Evolutionary conservation across 2,329 filamentous ascomycete species (phyloP).

Genomic region (Zasmidium citrigriseum): DNA sequence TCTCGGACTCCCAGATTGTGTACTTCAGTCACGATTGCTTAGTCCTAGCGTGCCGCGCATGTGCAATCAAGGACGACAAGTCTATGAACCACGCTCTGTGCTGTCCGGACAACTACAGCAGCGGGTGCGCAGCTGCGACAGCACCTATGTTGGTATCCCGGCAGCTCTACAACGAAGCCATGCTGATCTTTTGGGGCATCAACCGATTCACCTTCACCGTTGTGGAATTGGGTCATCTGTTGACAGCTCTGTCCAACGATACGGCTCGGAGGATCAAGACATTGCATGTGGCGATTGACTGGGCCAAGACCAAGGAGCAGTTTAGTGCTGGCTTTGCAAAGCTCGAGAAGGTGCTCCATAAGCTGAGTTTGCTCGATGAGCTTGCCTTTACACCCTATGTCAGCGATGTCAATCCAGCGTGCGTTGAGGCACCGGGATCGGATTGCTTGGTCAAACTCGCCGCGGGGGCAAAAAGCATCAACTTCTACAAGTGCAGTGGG

Average conservation of each 20-base stretch:
- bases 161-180: conserved; percentile 6
- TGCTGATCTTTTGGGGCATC: conserved; percentile 2
- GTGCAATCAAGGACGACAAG: too few species aligned
- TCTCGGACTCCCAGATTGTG: background rate
- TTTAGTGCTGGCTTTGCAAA: background rate
- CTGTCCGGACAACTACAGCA: too few species aligned
- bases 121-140: too few species aligned
- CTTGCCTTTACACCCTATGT: background rate
- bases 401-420: background rate
- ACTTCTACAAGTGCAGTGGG: too few species aligned
- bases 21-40: background rate
- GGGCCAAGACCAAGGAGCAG: too few species aligned
- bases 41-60: background rate
- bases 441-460: background rate
- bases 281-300: background rate
- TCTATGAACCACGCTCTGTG: too few species aligned
- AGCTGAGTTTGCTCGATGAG: background rate
- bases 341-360: background rate
- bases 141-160: background rate
- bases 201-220: conserved; percentile 1
- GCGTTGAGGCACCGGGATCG: background rate
- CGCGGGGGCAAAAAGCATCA: too few species aligned
- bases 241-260: too few species aligned
- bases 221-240: too few species aligned
- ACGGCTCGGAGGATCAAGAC: background rate